Evolutionary conservation across 169 alveolate genomes (phyloP), one percentile per base, ranked within the genome.

Genomic region (Theileria annulata): DNA sequence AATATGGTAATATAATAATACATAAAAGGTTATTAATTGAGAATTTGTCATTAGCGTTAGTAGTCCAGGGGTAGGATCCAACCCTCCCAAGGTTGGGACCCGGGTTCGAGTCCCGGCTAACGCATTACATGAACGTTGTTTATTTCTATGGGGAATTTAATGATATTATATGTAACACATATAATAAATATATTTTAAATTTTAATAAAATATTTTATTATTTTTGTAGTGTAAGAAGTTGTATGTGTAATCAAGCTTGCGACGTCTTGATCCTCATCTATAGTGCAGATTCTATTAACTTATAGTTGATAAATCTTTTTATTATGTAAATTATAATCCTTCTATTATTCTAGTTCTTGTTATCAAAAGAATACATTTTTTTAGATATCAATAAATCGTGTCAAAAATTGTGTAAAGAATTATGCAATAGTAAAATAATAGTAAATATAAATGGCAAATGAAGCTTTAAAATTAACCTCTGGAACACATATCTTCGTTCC

Each of bases 101-200:
- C 94, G 95, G 95, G 94, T 91, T 88, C 95, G 95, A 91, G 91
- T 91, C 95, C 94, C 95, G 95, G 95, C 93, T 88, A 92, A 75
- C 92, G 94, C 95, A 91, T 23, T 28, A 21, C 42, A 15, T n/a
- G 23, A 19, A 23, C 27, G 15, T 60, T 60, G 62, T 67, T 30
- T 67, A 25, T 63, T 48, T 67, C 75, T 67, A 67, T 67, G 27
- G 17, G 35, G 75, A n/a, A 67, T 67, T 67, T 30, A 13, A 67
- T 3, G 10, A 21, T 12, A 67, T 37, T 67, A 17, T 48, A 35
- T 35, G 47, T 3, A 35, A 35, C 47, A 35, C 8, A 35, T 35
- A 35, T 35, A 35, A 35, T 35, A 35, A 35, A 35, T 35, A 35
- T 35, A 35, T 35, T 35, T 8, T 5, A 35, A 17, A 5, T 5